Evolutionary conservation across 345 rosid genomes (phyloP).

Genomic region (Theobroma cacao): DNA sequence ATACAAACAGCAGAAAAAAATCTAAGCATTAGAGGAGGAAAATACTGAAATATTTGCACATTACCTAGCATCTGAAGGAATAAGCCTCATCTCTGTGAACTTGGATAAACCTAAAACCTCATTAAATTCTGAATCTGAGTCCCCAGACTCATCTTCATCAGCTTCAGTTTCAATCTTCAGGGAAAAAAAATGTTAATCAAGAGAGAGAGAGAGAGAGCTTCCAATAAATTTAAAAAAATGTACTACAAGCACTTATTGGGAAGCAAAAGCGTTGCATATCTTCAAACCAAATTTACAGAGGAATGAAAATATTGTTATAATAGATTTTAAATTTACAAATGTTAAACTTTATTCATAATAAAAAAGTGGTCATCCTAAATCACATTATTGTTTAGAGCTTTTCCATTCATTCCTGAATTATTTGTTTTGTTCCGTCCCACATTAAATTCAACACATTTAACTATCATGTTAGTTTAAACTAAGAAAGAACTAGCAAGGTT

Average conservation of each 20-base stretch:
- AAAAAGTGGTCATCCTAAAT: not conserved
- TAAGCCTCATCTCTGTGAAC: conserved; percentile 84
- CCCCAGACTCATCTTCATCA: conserved; percentile 56
- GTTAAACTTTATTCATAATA: not conserved
- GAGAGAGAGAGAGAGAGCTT: not conserved
- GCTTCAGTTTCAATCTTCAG: conserved; percentile 75
- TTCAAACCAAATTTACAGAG: not conserved
- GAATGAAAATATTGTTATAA: not conserved
- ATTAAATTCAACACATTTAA: not conserved
- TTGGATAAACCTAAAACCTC: conserved; percentile 58
- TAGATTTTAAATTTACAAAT: not conserved
- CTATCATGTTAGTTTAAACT: not conserved
- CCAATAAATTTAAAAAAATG: not conserved
- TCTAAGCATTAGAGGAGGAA: not conserved
- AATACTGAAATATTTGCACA: conserved; percentile 37
- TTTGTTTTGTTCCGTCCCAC: not conserved
- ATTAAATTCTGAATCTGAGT: conserved; percentile 54
- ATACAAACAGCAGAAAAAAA: conserved; percentile 5
- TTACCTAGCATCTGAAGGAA: conserved; percentile 81
- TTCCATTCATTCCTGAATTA: not conserved
- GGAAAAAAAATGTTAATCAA: not conserved
- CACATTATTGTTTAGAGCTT: not conserved
- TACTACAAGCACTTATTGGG: not conserved
- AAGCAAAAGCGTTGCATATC: not conserved
- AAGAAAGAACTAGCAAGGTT: not conserved